Conservation (phyloP, 805 yeast species). For the Ogataea henricii region DNA sequence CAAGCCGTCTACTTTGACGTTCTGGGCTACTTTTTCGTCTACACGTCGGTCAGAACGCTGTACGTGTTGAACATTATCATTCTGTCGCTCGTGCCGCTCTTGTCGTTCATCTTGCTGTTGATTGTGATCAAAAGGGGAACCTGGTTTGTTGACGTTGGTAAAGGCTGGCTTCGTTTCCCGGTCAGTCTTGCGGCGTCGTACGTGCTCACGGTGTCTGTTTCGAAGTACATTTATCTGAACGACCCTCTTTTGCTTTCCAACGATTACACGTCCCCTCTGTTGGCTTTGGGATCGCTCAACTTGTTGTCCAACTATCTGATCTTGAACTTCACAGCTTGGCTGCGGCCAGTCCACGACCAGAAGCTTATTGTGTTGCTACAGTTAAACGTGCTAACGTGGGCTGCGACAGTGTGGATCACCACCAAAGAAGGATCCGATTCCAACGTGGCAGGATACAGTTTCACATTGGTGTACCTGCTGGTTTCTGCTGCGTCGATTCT, state of each 20-base stretch:
- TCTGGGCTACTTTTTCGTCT: constrained; percentile 56
- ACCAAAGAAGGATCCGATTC: constrained; percentile 47
- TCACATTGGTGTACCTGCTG: constrained; percentile 48
- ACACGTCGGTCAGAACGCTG: constrained; percentile 51
- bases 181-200: constrained; percentile 51
- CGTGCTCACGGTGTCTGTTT: constrained; percentile 36
- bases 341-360: constrained; percentile 56
- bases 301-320: constrained; percentile 57
- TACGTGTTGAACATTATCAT: constrained; percentile 54
- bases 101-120: constrained; percentile 47
- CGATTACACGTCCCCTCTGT: constrained; percentile 49
- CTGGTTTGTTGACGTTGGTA: constrained; percentile 46
- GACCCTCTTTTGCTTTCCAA: constrained; percentile 57
- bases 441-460: constrained; percentile 55
- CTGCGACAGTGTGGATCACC: constrained; percentile 50
- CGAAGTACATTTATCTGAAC: constrained; percentile 41
- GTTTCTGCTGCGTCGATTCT: constrained; percentile 49
- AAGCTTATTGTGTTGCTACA: constrained; percentile 61
- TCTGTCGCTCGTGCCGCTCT: constrained; percentile 56
- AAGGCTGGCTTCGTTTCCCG: constrained; percentile 60
- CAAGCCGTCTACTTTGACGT: constrained; percentile 68
- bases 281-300: constrained; percentile 49
- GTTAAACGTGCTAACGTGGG: constrained; percentile 59
- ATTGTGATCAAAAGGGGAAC: constrained; percentile 48
- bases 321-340: constrained; percentile 47